phyloP scores from a whole-genome alignment of 495 filamentous ascomycete species.

The Daldinia concentrica region DNA sequence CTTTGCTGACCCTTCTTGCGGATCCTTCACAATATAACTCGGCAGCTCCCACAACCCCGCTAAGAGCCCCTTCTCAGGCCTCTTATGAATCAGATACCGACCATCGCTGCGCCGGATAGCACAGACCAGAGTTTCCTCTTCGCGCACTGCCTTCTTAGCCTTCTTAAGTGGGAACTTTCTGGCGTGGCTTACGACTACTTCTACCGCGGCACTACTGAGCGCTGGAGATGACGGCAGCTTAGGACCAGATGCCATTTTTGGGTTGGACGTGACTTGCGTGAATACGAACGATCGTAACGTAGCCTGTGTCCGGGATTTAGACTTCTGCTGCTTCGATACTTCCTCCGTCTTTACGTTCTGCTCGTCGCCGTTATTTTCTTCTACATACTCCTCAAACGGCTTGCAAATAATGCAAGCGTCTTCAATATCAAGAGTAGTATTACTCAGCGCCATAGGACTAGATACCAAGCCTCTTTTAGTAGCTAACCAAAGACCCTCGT shows the following conservation, averaged over 20 bases:
- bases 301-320: conserved; percentile 29
- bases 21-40: conserved; percentile 45
- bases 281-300: conserved; percentile 48
- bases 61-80: conserved; percentile 56
- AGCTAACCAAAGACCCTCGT: conserved; percentile 48
- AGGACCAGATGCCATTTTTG: background rate
- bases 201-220: conserved; percentile 32
- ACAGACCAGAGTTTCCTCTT: conserved; percentile 57
- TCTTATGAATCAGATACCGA: conserved; percentile 52
- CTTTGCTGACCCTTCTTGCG: conserved; percentile 35
- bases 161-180: conserved; percentile 53
- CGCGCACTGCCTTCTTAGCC: conserved; percentile 54
- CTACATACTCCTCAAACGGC: conserved; percentile 44
- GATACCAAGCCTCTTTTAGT: conserved; percentile 26
- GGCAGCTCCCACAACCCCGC: conserved; percentile 60
- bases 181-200: conserved; percentile 50
- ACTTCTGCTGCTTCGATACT: conserved; percentile 17
- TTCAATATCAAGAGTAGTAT: conserved; percentile 49
- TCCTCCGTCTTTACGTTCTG: background rate
- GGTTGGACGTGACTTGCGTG: conserved; percentile 12
- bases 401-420: conserved; percentile 53
- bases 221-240: conserved; percentile 3
- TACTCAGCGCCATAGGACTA: background rate
- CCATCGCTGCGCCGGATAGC: conserved; percentile 51
- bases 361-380: conserved; percentile 14